Base-by-base conservation (phyloP, 2,329 filamentous ascomycete genomes). In the Trematosphaeria pertusa region DNA sequence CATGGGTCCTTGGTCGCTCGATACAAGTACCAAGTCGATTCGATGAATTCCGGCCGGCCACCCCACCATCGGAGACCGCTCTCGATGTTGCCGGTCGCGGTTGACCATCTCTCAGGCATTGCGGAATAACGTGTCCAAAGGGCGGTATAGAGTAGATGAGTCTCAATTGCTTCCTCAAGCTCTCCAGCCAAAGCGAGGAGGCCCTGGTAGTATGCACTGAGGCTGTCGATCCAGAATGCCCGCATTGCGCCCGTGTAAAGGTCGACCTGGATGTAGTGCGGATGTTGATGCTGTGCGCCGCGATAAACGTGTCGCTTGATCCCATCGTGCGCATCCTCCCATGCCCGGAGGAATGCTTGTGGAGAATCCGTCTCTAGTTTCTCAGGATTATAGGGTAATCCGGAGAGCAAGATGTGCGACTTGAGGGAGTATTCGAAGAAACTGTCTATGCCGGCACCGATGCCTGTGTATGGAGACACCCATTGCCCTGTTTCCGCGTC, bases 401-500 rank as follows among this genome's bases (percentile, higher is more conserved):
- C 89, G 2, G 93, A 96, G 17, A 97, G 83, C 18, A 99, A 75
- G 49, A 99, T 89, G 66, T 96, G 87, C 14, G 91, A 91, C 73
- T 99, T 99, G 62, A 97, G 81, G 3, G 94, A 92, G 72, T 99
- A 99, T 74, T 99, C 94, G 65, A 96, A 97, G 75, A 99, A 99
- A 73, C 92, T 97, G 75, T 99, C 94, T 64, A 96, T 91, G 30
- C 94, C 94, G 6, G 94, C 94, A 38, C 94, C 94, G 59, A 99
- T 96, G 21, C 94, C 93, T n/a, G 93, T 87, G 69, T 90, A 92
- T 2, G 89, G 82, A 7, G 88, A 88, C 24, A 94, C 87, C 94
- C 94, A 99, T 58, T 88, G 81, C 0, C 93, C 94, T 20, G 85
- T 88, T 67, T 97, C 93, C 1, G 91, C 90, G 73, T 96, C 93